Base-by-base conservation (phyloP, 1,139 yeast genomes). In the Scheffersomyces titani region DNA sequence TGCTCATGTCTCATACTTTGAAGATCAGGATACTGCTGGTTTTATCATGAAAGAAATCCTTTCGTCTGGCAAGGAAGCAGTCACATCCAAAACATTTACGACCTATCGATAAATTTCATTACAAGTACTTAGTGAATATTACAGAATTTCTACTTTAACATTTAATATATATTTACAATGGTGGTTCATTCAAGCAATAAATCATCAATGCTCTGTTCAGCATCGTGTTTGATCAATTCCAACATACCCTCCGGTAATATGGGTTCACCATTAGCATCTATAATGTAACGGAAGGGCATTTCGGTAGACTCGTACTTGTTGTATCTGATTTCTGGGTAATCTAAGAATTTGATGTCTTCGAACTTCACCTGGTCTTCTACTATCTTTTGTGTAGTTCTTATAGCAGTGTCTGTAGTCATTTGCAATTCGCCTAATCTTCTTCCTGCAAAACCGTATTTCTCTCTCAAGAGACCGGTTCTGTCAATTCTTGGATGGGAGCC, bases 401-500 rank as follows among this genome's bases (percentile, higher is more conserved):
- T 89, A 0, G 98, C 98, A 2, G 98, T 93, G 68, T 94, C 99
- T 0, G 99, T 94, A 24, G 98, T 92, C 98, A 94, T 93, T 70
- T 94, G 99, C 63, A 90, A 83, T 55, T 80, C 84, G 1, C 97
- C 98, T 56, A 94, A 78, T 69, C 97, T 83, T 72, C 94, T 87
- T 16, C 98, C 97, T 2, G 83, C 86, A 65, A 92, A 88, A 0
- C 92, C 97, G 65, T 92, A 88, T 66, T 89, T 89, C 49, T 72
- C 74, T 68, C 97, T 83, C 61, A 94, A 81, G 64, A 92, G 93
- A 1, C 94, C 96, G 2, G 99, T 94, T 71, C 98, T 86, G 70
- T 94, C 98, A 65, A 97, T 83, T 66, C 98, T 96, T 7, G 98
- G 98, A 72, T 93, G 98, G 61, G 93, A 96, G 3, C 99, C 99